Percentiles rank a stretch among this genome's conserved stretches.
Evolutionary conservation across 1,139 yeast species (phyloP).

Genomic region (Yamadazyma epiphylla): DNA sequence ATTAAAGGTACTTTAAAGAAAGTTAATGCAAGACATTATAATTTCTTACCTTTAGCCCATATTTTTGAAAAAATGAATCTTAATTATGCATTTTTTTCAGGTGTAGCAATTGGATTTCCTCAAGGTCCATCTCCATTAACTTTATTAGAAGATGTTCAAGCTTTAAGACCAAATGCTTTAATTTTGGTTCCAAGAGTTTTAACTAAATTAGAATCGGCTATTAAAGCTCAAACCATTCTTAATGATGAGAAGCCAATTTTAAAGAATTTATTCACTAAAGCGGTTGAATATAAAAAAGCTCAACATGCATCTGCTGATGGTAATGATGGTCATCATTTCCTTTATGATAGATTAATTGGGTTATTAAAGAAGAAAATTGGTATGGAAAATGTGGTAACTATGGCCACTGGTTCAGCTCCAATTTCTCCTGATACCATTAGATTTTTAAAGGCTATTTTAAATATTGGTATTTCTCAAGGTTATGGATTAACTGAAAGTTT

Average conservation of each 20-base stretch:
- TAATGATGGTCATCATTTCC: constrained; percentile 22
- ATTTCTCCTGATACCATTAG: constrained; percentile 55
- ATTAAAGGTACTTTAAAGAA: constrained; percentile 9
- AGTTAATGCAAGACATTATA: constrained; percentile 11
- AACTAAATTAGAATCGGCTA: constrained; percentile 55
- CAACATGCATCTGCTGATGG: constrained; percentile 28
- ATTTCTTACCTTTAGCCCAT: constrained; percentile 31
- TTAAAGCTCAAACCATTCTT: constrained; percentile 41
- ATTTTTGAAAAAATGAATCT: constrained; percentile 36
- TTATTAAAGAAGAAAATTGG: constrained; percentile 58
- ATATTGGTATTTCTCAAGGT: constrained; percentile 62
- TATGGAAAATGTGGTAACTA: constrained; percentile 41
- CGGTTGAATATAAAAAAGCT: constrained; percentile 28
- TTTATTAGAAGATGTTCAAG: constrained; percentile 54
- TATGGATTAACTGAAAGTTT: constrained; percentile 77
- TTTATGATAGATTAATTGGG: constrained; percentile 48
- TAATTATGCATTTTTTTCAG: constrained; percentile 26
- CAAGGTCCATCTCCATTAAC: constrained; percentile 39
- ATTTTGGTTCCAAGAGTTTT: constrained; percentile 65
- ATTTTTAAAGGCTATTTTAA: constrained; percentile 61
- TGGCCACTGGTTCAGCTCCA: constrained; percentile 73
- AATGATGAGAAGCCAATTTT: constrained; percentile 32
- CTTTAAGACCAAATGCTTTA: constrained; percentile 50
- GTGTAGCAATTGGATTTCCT: constrained; percentile 43
- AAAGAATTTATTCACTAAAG: constrained; percentile 23